phyloP scores from a whole-genome alignment of 805 yeast species.

The Pichia nakasei region DNA sequence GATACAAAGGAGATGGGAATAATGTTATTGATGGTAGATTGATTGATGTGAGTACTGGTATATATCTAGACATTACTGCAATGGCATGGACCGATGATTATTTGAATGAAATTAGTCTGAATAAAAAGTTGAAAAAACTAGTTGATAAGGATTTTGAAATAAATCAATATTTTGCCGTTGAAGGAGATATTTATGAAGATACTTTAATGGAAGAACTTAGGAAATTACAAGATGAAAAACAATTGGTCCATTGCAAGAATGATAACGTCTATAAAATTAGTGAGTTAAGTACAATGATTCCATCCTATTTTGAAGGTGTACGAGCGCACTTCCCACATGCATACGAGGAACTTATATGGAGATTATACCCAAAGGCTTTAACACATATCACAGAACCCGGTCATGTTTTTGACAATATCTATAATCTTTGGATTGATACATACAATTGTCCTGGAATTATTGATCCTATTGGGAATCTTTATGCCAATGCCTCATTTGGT shows the following conservation, averaged over 20 bases:
- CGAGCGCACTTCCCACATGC: slow-evolving; percentile 37
- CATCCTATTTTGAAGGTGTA: slow-evolving; percentile 52
- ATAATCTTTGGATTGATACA: slow-evolving; percentile 47
- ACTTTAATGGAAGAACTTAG: slow-evolving; percentile 17
- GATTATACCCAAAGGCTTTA: slow-evolving; percentile 40
- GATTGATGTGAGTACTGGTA: slow-evolving; percentile 41
- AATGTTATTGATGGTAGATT: slow-evolving; percentile 49
- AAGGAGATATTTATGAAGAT: slow-evolving; percentile 33
- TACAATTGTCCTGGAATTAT: slow-evolving; percentile 20
- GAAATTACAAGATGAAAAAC: slow-evolving; percentile 19
- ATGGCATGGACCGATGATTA: slow-evolving; percentile 18
- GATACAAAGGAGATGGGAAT: slow-evolving; percentile 35
- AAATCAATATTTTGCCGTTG: slow-evolving; percentile 27
- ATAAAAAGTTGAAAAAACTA: slow-evolving; percentile 8
- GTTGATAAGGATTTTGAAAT: slow-evolving; percentile 12
- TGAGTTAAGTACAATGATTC: slow-evolving; percentile 44
- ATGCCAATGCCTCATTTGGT: slow-evolving; percentile 15
- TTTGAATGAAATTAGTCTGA: slow-evolving; percentile 5
- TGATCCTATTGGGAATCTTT: slow-evolving; percentile 4
- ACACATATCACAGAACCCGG: slow-evolving; percentile 26
- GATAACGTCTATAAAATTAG: slow-evolving; percentile 43
- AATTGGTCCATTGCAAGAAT: slow-evolving; percentile 33
- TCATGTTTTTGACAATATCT: slow-evolving; percentile 39
- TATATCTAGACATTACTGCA: slow-evolving; percentile 38
- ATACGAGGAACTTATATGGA: slow-evolving; percentile 30